Conservation (phyloP, 768 basidiomycete genomes). For the Aureoboletus auriporus region DNA sequence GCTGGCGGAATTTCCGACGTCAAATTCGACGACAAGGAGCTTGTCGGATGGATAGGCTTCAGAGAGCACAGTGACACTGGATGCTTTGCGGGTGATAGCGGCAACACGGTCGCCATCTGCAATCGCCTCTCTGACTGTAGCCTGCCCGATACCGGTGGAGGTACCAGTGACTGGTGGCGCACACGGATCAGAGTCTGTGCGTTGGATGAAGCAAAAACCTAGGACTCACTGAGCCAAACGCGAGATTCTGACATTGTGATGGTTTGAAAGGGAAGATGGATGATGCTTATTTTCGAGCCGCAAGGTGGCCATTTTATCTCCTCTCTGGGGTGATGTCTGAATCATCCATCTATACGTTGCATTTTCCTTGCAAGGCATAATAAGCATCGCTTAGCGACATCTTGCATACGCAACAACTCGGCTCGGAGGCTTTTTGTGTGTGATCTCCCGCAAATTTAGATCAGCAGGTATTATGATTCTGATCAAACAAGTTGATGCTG, state of each 20-base stretch:
- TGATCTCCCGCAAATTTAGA: too few relatives aligned
- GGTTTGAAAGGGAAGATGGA: background rate
- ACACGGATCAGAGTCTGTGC: background rate
- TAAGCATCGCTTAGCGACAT: too few relatives aligned
- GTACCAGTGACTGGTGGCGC: conserved; percentile 36
- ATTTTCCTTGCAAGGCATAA: background rate
- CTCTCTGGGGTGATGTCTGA: background rate
- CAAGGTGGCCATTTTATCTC: conserved; percentile 8
- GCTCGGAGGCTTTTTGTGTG: too few relatives aligned
- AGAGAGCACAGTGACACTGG: conserved; percentile 14
- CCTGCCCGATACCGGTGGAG: conserved; percentile 37
- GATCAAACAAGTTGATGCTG: too few relatives aligned
- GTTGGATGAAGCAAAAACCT: background rate
- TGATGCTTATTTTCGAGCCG: background rate
- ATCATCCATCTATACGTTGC: background rate
- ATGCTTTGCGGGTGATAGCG: conserved; percentile 25
- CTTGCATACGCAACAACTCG: too few relatives aligned
- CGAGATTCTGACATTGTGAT: conserved; percentile 17
- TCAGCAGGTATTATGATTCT: too few relatives aligned
- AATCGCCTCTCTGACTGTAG: conserved; percentile 25
- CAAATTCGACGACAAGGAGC: conserved; percentile 27
- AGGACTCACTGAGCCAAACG: conserved; percentile 20
- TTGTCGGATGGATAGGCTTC: conserved; percentile 13
- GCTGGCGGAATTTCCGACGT: conserved; percentile 25
- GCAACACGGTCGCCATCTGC: conserved; percentile 26